A percentile compares a stretch with the other conserved stretches of the same genome.
Conservation (phyloP, 805 yeast genomes). For the Grigorovia humatica region DNA sequence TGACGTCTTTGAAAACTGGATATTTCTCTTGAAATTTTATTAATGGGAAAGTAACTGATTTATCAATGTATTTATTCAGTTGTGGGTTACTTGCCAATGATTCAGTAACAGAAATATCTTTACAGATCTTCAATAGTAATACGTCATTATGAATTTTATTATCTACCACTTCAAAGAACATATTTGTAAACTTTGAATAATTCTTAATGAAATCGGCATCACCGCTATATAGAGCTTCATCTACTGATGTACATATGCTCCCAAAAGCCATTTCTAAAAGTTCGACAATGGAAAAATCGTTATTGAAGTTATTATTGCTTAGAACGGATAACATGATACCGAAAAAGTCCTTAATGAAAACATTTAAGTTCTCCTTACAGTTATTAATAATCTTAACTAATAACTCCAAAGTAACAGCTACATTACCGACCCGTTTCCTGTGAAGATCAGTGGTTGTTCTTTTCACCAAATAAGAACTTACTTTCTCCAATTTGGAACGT, state of each 20-base stretch:
- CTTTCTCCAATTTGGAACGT: slow-evolving; percentile 80
- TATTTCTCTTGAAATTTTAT: slow-evolving; percentile 21
- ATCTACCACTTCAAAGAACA: slow-evolving; percentile 21
- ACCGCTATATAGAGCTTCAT: slow-evolving; percentile 54
- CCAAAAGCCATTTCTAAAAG: slow-evolving; percentile 38
- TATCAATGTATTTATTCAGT: slow-evolving; percentile 17
- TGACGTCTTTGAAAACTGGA: slow-evolving; percentile 13
- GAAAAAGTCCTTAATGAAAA: slow-evolving; percentile 63
- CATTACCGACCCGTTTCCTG: slow-evolving; percentile 62
- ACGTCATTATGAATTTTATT: slow-evolving; percentile 21
- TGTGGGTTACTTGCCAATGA: slow-evolving; percentile 23
- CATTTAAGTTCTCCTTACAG: slow-evolving; percentile 76
- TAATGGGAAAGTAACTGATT: slow-evolving; percentile 18
- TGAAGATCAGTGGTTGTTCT: slow-evolving; percentile 52
- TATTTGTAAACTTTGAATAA: slow-evolving; percentile 32
- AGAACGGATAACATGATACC: slow-evolving; percentile 46
- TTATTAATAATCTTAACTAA: slow-evolving; percentile 56
- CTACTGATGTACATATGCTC: slow-evolving; percentile 42
- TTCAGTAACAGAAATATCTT: slow-evolving; percentile 23
- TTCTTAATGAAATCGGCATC: slow-evolving; percentile 44
- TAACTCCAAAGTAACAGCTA: slow-evolving; percentile 70
- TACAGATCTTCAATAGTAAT: slow-evolving; percentile 23
- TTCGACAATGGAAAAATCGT: slow-evolving; percentile 55
- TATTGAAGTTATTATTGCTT: slow-evolving; percentile 29
- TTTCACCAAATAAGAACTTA: slow-evolving; percentile 54